Base-by-base conservation (phyloP, 495 filamentous ascomycete species). In the Aspergillus nidulans region DNA sequence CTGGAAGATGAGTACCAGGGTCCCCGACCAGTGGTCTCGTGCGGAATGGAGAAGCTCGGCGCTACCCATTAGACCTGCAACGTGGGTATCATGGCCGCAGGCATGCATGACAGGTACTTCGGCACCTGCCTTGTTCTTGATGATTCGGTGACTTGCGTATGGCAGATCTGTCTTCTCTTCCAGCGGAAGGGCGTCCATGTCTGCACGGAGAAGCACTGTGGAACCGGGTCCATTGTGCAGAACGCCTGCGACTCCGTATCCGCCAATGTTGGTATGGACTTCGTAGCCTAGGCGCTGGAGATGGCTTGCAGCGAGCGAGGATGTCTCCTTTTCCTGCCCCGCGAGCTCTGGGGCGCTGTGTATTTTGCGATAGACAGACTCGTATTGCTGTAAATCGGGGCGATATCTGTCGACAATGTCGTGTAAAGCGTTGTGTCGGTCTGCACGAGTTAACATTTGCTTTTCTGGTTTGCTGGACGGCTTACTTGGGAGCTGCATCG, bases 11-110 rank as follows among this genome's bases (percentile, higher is more conserved):
- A 76, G 61, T 1, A 87, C 62, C 7, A 86, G 45, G 0, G 82
- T 86, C 0, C 85, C 84, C 10, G 42, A 59, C 84, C 83, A 88
- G 16, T 68, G 13, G 0, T 69, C 57, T 10, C 66, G 69, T 1
- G 75, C 70, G 6, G 57, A 44, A 21, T 64, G 50, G 15, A 87
- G 63, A 0, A 79, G 65, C 30, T 68, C 61, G 0, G 82, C 75
- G 2, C 75, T 72, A 2, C 73, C 82, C 39, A 86, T 66, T 13
- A 86, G 65, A 15, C 59, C 62, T 0, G 77, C 66, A 10, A 85
- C 72, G 60, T 88, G 83, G 57, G 81, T 77, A 57, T 88, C 85
- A 54, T 88, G 84, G 1, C 84, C 84, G 64, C 83, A 86, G 26
- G 85, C 82, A 63, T 87, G 84, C 84, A 85, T 85, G 1, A 84